A percentile compares a stretch with the other conserved stretches of the same genome.
These are phyloP conservation scores for Crinitomyces ghanaensis DNA, from an alignment of 805 yeast genomes.

Conservation along the genomic window DNA sequence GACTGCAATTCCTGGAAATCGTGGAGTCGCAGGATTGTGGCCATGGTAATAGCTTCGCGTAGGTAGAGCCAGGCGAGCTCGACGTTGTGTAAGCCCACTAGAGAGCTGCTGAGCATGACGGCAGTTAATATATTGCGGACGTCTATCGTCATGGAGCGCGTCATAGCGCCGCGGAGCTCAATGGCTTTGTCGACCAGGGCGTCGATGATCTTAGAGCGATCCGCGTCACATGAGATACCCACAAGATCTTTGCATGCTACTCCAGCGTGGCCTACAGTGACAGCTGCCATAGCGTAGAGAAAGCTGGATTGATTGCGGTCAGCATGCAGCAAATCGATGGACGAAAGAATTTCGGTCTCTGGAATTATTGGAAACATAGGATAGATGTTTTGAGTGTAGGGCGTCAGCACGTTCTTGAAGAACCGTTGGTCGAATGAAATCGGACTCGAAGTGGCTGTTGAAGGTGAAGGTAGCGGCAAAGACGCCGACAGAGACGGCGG, in stretches of 20 bases:
- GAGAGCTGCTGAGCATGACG: conserved; percentile 5
- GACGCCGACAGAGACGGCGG: background rate
- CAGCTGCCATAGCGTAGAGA: conserved; percentile 8
- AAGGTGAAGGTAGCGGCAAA: background rate
- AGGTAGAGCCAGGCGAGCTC: conserved; percentile 11
- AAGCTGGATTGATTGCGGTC: conserved; percentile 6
- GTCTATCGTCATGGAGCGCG: conserved; percentile 1
- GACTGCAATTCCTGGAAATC: background rate
- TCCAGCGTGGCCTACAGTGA: conserved; percentile 8
- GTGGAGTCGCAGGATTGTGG: conserved; percentile 5
- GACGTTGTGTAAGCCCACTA: conserved; percentile 6
- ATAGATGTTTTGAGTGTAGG: conserved; percentile 6
- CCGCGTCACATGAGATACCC: background rate
- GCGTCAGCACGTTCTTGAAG: conserved; percentile 3
- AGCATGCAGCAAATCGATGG: conserved; percentile 2
- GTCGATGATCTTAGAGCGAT: background rate
- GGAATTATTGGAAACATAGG: conserved; percentile 10
- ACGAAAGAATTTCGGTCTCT: conserved; percentile 5
- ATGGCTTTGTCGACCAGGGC: conserved; percentile 6
- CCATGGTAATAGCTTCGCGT: conserved; percentile 12
- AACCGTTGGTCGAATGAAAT: no score
- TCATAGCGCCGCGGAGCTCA: conserved; percentile 6
- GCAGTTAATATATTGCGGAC: conserved; percentile 7
- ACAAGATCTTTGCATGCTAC: no score
- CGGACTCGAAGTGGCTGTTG: background rate